phyloP scores from a whole-genome alignment of 257 asterid genomes.

The Petunia secreta region DNA sequence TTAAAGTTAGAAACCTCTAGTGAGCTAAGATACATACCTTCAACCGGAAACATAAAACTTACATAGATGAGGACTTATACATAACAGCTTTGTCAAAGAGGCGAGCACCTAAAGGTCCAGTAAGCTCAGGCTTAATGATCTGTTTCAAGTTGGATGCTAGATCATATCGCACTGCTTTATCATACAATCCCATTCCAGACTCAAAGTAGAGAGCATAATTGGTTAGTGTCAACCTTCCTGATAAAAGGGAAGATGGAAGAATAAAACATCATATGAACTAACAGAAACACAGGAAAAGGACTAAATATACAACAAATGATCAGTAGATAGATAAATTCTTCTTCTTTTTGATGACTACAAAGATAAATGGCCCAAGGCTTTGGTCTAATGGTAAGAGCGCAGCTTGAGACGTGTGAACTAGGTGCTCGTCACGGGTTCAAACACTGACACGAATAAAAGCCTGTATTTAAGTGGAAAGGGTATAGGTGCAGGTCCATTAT shows the following conservation, averaged over 20 bases:
- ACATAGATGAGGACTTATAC: slow-evolving; percentile 86
- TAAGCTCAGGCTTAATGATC: slow-evolving; percentile 84
- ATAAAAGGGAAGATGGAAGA: slow-evolving; percentile 27
- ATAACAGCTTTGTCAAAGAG: slow-evolving; percentile 93
- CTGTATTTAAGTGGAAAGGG: no score
- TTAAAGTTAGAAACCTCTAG: slow-evolving; percentile 43
- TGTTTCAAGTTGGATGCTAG: slow-evolving; percentile 75
- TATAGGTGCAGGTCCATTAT: no score
- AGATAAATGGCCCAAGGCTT: no score
- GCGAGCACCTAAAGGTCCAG: slow-evolving; percentile 98
- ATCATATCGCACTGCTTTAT: slow-evolving; percentile 87
- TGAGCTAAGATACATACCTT: slow-evolving; percentile 28
- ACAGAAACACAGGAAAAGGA: not conserved
- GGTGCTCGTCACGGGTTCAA: no score
- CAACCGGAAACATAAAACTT: slow-evolving; percentile 47
- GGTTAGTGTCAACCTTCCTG: slow-evolving; percentile 92
- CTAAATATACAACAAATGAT: not conserved
- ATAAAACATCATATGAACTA: slow-evolving; percentile 16
- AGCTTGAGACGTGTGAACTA: no score
- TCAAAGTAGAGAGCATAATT: slow-evolving; percentile 84
- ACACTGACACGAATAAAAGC: no score
- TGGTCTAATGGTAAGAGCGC: no score
- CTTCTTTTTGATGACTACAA: not conserved
- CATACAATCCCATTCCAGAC: slow-evolving; percentile 82
- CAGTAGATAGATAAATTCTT: not conserved